phyloP scores from a whole-genome alignment of 2,329 filamentous ascomycete genomes.

The Pestalotiopsis sp. region DNA sequence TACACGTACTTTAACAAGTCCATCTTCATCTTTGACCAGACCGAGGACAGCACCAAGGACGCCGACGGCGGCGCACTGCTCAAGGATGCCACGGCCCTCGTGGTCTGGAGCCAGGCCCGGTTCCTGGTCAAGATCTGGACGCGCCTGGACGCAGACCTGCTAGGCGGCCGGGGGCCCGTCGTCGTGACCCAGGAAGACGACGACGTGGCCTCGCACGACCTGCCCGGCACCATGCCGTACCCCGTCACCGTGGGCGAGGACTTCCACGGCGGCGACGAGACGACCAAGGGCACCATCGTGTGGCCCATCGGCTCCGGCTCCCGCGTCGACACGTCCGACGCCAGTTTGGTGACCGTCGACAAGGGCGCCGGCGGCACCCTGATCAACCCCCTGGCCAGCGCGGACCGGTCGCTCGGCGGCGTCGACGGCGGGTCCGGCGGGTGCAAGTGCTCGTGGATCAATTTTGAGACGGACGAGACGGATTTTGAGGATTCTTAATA shows the following conservation, averaged over 20 bases:
- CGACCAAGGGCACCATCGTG: conserved; percentile 54
- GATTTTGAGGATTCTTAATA: not conserved
- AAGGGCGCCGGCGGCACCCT: conserved; percentile 50
- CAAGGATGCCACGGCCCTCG: conserved; percentile 53
- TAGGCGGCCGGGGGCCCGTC: conserved; percentile 42
- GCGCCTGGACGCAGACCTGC: conserved; percentile 28
- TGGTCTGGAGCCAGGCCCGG: conserved; percentile 61
- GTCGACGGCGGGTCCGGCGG: conserved; percentile 65
- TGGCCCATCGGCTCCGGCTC: conserved; percentile 50
- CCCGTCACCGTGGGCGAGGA: conserved; percentile 62
- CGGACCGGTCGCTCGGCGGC: conserved; percentile 52
- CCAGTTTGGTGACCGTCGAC: conserved; percentile 48
- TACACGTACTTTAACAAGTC: conserved; percentile 89
- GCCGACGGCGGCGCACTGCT: conserved; percentile 54
- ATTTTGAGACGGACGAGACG: conserved; percentile 35
- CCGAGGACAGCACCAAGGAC: conserved; percentile 35
- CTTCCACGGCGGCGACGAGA: conserved; percentile 59
- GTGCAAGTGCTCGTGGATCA: conserved; percentile 62
- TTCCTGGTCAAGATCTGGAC: conserved; percentile 70
- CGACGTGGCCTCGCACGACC: conserved; percentile 27
- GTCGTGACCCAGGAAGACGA: conserved; percentile 30
- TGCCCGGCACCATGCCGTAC: conserved; percentile 63
- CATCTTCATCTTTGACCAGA: conserved; percentile 64
- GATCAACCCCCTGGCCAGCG: conserved; percentile 49
- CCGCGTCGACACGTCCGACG: conserved; percentile 42